Evolutionary conservation across 2,329 filamentous ascomycete genomes (phyloP).

Genomic region (Penicillium sp.): DNA sequence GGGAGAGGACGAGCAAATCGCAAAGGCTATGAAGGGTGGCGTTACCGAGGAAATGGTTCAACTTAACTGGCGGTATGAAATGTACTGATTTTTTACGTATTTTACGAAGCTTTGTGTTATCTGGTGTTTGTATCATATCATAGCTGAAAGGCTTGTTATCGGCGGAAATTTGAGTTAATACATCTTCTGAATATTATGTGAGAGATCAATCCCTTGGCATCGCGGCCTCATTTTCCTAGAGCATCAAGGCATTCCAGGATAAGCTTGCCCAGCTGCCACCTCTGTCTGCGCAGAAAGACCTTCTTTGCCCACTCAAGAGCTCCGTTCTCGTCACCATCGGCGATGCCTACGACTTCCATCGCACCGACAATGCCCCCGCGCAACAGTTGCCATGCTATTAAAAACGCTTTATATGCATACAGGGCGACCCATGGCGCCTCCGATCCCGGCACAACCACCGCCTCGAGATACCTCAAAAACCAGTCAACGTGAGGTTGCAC

Average conservation of each 20-base stretch:
- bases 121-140: not conserved
- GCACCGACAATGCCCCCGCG: slow-evolving; percentile 34
- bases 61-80: slow-evolving; percentile 50
- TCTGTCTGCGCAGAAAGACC: slow-evolving; percentile 34
- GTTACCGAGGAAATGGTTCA: slow-evolving; percentile 51
- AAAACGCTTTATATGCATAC: slow-evolving; percentile 48
- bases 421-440: slow-evolving; percentile 48
- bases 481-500: slow-evolving; percentile 45
- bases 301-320: slow-evolving; percentile 36
- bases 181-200: not conserved
- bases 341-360: slow-evolving; percentile 38
- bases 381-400: slow-evolving; percentile 48
- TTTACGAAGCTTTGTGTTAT: not conserved
- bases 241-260: slow-evolving; percentile 37
- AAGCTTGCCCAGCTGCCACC: slow-evolving; percentile 38
- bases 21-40: slow-evolving; percentile 46
- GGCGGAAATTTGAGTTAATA: not conserved
- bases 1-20: slow-evolving; percentile 40
- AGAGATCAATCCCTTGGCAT: not conserved
- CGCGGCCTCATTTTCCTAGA: slow-evolving; percentile 24
- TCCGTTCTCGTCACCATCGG: slow-evolving; percentile 35
- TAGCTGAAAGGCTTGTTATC: not conserved
- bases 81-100: slow-evolving; percentile 37
- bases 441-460: slow-evolving; percentile 16
- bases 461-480: slow-evolving; percentile 45